Conservation (phyloP, 73 alveolate genomes). For the Stentor roeselii region DNA sequence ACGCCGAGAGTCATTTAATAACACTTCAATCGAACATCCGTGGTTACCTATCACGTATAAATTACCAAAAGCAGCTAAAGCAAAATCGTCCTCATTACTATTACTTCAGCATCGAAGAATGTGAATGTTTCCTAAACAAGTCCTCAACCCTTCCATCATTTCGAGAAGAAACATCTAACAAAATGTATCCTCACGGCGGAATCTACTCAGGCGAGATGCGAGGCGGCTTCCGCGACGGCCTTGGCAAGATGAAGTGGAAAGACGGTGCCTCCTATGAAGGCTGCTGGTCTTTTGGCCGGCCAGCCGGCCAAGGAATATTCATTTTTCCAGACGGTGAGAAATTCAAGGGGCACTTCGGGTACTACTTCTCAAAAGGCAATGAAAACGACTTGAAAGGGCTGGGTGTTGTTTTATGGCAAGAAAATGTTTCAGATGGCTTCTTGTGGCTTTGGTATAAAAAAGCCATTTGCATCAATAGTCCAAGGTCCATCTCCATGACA, state of each 20-base stretch:
- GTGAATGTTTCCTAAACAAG: background rate
- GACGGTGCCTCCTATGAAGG: slow-evolving; percentile 52
- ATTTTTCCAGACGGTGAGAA: slow-evolving; percentile 4
- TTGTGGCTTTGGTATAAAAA: slow-evolving; percentile 24
- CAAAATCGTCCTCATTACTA: background rate
- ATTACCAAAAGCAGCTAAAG: background rate
- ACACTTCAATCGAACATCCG: background rate
- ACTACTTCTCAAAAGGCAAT: background rate
- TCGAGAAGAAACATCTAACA: background rate
- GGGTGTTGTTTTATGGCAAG: slow-evolving; percentile 12
- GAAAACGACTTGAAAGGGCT: background rate
- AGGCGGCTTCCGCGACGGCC: slow-evolving; percentile 44
- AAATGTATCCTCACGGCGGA: slow-evolving; percentile 12
- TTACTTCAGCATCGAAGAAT: slow-evolving; percentile 12
- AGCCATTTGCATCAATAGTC: background rate
- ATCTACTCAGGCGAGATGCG: slow-evolving; percentile 2
- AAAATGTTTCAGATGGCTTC: slow-evolving; percentile 7
- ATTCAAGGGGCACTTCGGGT: background rate
- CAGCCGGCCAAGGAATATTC: slow-evolving; percentile 53
- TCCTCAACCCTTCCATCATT: background rate
- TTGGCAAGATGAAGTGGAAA: slow-evolving; percentile 40
- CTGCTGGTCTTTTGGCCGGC: slow-evolving; percentile 30
- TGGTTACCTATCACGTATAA: background rate
- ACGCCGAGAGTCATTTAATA: background rate
- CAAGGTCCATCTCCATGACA: background rate